Evolutionary conservation across 225 moss, liverwort and hornwort species (phyloP).

Genomic region (Sphagnum tenellum): DNA sequence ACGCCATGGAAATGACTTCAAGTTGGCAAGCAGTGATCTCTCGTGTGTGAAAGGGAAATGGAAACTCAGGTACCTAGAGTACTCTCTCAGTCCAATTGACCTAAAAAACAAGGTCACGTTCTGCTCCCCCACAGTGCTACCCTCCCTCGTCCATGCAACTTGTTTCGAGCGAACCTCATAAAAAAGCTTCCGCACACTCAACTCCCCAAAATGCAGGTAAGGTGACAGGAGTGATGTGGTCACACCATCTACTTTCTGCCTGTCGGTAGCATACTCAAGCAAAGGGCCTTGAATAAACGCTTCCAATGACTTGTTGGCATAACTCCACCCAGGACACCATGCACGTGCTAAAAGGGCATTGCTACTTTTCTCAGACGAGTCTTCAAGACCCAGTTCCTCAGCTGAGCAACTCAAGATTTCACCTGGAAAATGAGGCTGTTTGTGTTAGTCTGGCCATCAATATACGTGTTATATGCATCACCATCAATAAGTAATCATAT

Average conservation of each 20-base stretch:
- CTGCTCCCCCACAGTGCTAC: conserved; percentile 18
- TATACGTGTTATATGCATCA: no score
- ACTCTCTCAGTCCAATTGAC: conserved; percentile 48
- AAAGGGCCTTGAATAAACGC: conserved; percentile 32
- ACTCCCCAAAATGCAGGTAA: conserved; percentile 53
- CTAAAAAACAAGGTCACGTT: conserved; percentile 43
- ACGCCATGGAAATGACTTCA: conserved; percentile 52
- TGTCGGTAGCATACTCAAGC: conserved; percentile 29
- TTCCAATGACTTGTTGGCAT: conserved; percentile 36
- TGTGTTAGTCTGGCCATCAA: no score
- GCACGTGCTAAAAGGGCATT: conserved; percentile 44
- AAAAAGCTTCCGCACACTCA: conserved; percentile 51
- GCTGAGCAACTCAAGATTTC: conserved; percentile 6
- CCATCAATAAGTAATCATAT: no score
- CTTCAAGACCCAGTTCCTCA: conserved; percentile 40
- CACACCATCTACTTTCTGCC: conserved; percentile 32
- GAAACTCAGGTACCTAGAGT: conserved; percentile 58
- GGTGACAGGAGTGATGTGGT: conserved; percentile 48
- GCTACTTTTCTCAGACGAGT: conserved; percentile 38
- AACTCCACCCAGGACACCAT: conserved; percentile 49
- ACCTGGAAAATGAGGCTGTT: conserved; percentile 7
- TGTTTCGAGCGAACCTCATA: conserved; percentile 39
- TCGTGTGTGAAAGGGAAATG: conserved; percentile 57
- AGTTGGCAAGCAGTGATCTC: conserved; percentile 48
- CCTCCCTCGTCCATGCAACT: conserved; percentile 35